Evolutionary conservation across 2,329 filamentous ascomycete genomes (phyloP).

Genomic region (Emydomyces testavorans): DNA sequence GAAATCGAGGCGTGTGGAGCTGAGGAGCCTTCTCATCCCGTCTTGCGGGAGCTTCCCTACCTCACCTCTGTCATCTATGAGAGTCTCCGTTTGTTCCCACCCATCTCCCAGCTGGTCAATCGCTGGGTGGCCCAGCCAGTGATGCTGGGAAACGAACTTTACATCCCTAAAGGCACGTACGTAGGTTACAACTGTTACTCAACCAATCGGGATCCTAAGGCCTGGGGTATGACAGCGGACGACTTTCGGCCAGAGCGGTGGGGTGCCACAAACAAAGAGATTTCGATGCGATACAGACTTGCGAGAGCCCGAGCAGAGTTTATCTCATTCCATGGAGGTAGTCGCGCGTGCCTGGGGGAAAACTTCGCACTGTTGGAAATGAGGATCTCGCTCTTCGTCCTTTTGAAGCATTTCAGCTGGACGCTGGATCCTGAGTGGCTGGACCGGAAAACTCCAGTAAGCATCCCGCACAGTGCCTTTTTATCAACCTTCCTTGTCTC

Average conservation of each 20-base stretch:
- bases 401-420: not conserved
- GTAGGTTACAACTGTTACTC: conserved; percentile 35
- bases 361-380: conserved; percentile 20
- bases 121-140: conserved; percentile 27
- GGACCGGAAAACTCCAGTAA: conserved; percentile 2
- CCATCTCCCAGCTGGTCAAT: conserved; percentile 42
- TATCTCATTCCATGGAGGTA: conserved; percentile 25
- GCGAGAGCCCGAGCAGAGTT: conserved; percentile 22
- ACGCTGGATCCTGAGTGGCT: not conserved
- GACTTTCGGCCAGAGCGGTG: conserved; percentile 31
- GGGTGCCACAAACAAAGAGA: conserved; percentile 26
- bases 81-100: conserved; percentile 39
- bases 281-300: conserved; percentile 20
- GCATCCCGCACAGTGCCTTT: not conserved
- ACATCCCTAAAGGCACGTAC: conserved; percentile 30
- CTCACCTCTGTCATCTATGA: conserved; percentile 39
- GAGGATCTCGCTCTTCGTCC: not conserved
- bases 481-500: not conserved
- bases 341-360: conserved; percentile 23
- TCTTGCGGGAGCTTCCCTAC: conserved; percentile 27
- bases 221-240: conserved; percentile 25
- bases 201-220: conserved; percentile 28
- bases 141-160: conserved; percentile 20
- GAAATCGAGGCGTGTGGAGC: conserved; percentile 21
- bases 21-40: not conserved